Conservation (phyloP, 2,329 filamentous ascomycete species). For the Raffaelea arxii region DNA sequence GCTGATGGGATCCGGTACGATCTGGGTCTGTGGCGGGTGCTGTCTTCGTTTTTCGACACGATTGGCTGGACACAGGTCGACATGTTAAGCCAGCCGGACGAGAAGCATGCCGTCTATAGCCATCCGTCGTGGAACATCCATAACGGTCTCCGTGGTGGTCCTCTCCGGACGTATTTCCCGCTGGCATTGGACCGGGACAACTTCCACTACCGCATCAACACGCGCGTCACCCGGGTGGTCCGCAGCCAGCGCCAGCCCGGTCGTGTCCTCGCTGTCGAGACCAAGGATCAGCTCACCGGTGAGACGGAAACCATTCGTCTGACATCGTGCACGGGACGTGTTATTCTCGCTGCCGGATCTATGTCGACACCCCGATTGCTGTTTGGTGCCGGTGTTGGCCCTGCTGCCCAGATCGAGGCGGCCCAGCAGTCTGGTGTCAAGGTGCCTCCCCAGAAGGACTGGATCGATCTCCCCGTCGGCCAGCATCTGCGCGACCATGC, state of each 20-base stretch:
- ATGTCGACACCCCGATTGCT: background rate
- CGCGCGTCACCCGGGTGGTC: background rate
- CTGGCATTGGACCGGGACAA: background rate
- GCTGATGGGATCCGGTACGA: background rate
- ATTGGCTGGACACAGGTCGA: background rate
- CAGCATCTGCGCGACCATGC: background rate
- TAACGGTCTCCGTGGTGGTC: background rate
- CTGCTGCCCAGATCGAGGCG: background rate
- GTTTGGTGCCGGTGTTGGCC: background rate
- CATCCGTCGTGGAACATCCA: background rate
- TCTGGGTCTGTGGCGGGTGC: background rate
- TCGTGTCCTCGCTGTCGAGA: background rate
- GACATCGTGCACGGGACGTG: background rate
- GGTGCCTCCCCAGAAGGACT: background rate
- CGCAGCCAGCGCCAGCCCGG: too few species aligned
- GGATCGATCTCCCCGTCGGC: background rate
- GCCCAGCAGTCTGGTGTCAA: background rate
- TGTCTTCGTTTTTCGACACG: background rate
- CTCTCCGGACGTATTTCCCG: background rate
- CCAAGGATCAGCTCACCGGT: background rate
- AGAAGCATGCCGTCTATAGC: background rate
- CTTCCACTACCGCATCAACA: background rate
- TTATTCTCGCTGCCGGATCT: background rate
- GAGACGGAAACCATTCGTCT: background rate
- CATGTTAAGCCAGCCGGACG: background rate